These are phyloP conservation scores for Pilatotrama ljubarskyi DNA, from an alignment of 768 basidiomycete species.

Conservation along the genomic window DNA sequence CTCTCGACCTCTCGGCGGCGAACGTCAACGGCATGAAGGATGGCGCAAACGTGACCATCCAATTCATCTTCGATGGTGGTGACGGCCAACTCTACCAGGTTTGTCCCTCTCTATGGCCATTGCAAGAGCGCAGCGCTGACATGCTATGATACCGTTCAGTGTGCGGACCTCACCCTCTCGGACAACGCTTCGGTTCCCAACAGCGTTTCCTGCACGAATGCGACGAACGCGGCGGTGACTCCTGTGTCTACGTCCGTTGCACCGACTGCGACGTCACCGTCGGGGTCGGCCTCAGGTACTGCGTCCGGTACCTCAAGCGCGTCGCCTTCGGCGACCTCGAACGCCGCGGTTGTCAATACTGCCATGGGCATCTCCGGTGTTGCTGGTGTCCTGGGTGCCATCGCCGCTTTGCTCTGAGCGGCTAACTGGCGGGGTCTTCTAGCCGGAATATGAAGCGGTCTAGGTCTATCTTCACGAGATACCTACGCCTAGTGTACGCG, in stretches of 20 bases:
- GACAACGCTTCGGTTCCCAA: constrained; percentile 50
- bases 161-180: constrained; percentile 75
- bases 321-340: constrained; percentile 9
- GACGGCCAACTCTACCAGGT: constrained; percentile 76
- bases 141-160: constrained; percentile 42
- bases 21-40: constrained; percentile 51
- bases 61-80: constrained; percentile 66
- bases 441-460: not conserved
- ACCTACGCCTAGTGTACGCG: too few relatives aligned
- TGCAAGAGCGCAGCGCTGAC: not conserved
- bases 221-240: constrained; percentile 24
- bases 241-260: constrained; percentile 8
- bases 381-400: constrained; percentile 10
- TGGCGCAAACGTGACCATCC: constrained; percentile 75
- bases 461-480: too few relatives aligned
- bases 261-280: constrained; percentile 4
- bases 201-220: constrained; percentile 39
- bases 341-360: constrained; percentile 4
- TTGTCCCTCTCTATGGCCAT: constrained; percentile 13
- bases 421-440: not conserved
- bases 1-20: constrained; percentile 56
- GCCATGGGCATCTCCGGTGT: constrained; percentile 10
- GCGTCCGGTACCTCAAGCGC: not conserved
- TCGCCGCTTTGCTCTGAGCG: constrained; percentile 10
- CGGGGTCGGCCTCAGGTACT: constrained; percentile 14